Evolutionary conservation across 1,284 basidiomycete genomes (phyloP).

Genomic region (Microbotryomycetes sp.): DNA sequence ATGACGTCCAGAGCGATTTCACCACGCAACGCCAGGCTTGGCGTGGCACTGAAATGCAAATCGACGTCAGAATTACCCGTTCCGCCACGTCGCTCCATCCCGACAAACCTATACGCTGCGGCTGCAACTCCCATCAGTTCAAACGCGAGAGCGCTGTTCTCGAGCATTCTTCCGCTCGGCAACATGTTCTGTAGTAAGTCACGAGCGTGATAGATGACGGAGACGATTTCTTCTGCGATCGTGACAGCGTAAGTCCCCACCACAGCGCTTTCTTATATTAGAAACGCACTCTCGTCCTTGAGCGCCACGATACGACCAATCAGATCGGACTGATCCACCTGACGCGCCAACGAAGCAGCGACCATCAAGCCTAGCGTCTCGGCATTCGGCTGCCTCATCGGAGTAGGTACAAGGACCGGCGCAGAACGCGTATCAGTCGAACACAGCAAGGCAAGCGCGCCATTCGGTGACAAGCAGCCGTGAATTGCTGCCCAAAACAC

Average conservation of each 20-base stretch:
- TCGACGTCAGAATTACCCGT: no score
- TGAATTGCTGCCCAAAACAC: no score
- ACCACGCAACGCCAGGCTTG: not conserved
- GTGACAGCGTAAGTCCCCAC: no score
- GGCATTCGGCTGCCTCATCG: not conserved
- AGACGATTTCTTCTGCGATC: not conserved
- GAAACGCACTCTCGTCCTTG: not conserved
- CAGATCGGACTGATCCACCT: slow-evolving; percentile 7
- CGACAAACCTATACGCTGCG: slow-evolving; percentile 7
- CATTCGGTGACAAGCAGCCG: not conserved
- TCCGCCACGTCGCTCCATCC: no score
- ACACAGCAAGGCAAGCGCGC: not conserved
- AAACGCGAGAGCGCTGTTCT: slow-evolving; percentile 2
- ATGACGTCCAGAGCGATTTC: not conserved
- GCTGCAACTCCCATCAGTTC: slow-evolving; percentile 11
- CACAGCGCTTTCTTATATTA: no score
- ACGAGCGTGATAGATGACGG: not conserved
- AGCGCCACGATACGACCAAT: slow-evolving; percentile 1
- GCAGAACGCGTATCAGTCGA: not conserved
- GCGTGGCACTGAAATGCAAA: not conserved
- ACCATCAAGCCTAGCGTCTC: not conserved
- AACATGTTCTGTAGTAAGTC: slow-evolving; percentile 3
- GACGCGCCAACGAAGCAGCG: not conserved
- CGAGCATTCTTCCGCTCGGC: not conserved
- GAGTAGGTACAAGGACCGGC: not conserved